These are phyloP conservation scores for Orbilia javanica DNA, from an alignment of 2,329 filamentous ascomycete species.

Conservation along the genomic window DNA sequence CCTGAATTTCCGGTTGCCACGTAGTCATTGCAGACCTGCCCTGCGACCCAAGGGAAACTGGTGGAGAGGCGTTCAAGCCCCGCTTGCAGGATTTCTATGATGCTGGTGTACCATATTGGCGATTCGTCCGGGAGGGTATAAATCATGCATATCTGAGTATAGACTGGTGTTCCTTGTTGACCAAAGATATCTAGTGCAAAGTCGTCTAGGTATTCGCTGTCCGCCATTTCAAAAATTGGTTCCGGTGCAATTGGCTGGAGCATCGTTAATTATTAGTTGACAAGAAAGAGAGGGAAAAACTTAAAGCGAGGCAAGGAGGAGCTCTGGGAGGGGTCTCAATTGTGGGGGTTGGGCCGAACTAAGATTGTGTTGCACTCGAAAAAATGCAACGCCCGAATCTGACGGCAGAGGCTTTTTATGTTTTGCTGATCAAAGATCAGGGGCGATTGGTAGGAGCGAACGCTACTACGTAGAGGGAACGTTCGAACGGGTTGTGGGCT, in stretches of 20 bases:
- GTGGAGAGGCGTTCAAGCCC: conserved; percentile 66
- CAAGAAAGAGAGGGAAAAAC: background rate
- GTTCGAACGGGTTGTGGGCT: background rate
- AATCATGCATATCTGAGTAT: conserved; percentile 46
- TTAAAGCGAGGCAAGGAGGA: background rate
- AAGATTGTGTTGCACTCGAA: conserved; percentile 1
- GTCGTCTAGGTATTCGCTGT: conserved; percentile 29
- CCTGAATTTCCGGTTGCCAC: conserved; percentile 62
- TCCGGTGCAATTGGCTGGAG: conserved; percentile 35
- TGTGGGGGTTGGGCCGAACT: background rate
- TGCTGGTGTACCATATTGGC: conserved; percentile 30
- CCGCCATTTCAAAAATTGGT: conserved; percentile 16
- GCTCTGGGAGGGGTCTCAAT: background rate
- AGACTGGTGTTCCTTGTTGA: conserved; percentile 45
- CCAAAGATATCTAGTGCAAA: conserved; percentile 51
- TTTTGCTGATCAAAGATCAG: conserved; percentile 20
- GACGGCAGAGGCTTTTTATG: background rate
- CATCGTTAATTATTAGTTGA: conserved; percentile 18
- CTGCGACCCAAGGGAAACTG: conserved; percentile 69
- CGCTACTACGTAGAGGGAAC: conserved; percentile 11
- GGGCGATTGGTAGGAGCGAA: background rate
- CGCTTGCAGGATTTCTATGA: conserved; percentile 60
- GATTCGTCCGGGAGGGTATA: conserved; percentile 40
- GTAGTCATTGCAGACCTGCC: conserved; percentile 66
- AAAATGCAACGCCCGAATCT: conserved; percentile 37